Conservation (phyloP, 176 grass and related monocot species). For the Neostapfia colusana region DNA sequence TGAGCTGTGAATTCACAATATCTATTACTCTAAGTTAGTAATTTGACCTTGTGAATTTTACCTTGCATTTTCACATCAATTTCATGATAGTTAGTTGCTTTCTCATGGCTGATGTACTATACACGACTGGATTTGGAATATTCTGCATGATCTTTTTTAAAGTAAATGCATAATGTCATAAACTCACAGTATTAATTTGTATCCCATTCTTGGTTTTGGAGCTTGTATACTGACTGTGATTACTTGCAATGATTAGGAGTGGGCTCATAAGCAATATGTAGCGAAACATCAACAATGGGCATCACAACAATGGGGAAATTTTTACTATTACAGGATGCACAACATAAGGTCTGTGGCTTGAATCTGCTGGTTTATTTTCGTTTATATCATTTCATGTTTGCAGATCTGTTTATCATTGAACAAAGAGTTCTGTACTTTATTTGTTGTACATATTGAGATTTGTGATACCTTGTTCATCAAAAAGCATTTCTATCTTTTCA, state of each 20-base stretch:
- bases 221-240: not conserved
- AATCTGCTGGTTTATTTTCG: constrained; percentile 14
- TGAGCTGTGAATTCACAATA: not conserved
- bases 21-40: not conserved
- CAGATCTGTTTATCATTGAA: not conserved
- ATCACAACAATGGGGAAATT: constrained; percentile 98
- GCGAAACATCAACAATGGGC: constrained; percentile 98
- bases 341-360: constrained; percentile 71
- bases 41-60: not conserved
- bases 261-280: constrained; percentile 91
- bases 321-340: constrained; percentile 97
- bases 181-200: not conserved
- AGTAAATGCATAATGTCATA: constrained; percentile 1
- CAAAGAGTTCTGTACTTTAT: not conserved
- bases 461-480: not conserved
- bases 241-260: constrained; percentile 56
- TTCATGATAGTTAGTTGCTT: constrained; percentile 4
- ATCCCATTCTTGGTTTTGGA: not conserved
- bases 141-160: not conserved
- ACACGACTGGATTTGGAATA: not conserved
- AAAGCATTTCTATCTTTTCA: not conserved
- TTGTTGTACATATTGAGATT: not conserved
- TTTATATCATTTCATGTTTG: constrained; percentile 15
- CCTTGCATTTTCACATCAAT: not conserved
- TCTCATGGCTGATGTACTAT: constrained; percentile 4